phyloP scores from a whole-genome alignment of 2,329 filamentous ascomycete genomes.

The Xylaria multiplex region DNA sequence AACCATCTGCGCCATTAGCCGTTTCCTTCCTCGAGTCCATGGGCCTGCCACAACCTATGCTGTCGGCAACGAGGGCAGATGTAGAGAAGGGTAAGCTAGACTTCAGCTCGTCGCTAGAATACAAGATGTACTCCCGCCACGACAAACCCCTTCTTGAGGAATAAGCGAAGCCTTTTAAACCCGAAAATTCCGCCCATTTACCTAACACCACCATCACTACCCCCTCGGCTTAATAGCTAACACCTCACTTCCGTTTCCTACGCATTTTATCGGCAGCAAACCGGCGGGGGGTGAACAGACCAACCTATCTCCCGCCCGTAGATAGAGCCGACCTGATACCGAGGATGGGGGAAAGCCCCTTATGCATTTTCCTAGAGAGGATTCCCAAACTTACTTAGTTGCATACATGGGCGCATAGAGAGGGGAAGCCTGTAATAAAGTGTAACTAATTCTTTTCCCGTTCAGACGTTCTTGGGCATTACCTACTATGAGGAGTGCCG shows the following conservation, averaged over 20 bases:
- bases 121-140: conserved; percentile 70
- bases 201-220: not conserved
- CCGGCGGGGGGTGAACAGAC: not conserved
- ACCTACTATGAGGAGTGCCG: not conserved
- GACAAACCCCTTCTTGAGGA: conserved; percentile 60
- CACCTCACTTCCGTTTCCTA: not conserved
- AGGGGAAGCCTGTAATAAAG: conserved; percentile 1
- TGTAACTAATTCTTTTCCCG: not conserved
- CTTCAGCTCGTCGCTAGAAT: conserved; percentile 66
- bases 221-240: not conserved
- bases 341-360: not conserved
- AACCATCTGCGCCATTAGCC: conserved; percentile 51
- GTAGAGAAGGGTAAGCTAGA: conserved; percentile 70
- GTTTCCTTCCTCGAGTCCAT: conserved; percentile 71
- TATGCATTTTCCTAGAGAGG: not conserved
- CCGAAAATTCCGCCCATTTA: not conserved
- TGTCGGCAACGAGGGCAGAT: conserved; percentile 66
- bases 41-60: conserved; percentile 71
- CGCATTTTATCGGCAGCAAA: not conserved
- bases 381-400: not conserved
- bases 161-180: conserved; percentile 27
- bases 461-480: not conserved
- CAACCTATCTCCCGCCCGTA: not conserved
- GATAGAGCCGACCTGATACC: not conserved
- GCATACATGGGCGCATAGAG: not conserved